A percentile compares a stretch with the other conserved stretches of the same genome.
Conservation (phyloP, 202 grass and related monocot species). For the Hordeum pubiflorum region DNA sequence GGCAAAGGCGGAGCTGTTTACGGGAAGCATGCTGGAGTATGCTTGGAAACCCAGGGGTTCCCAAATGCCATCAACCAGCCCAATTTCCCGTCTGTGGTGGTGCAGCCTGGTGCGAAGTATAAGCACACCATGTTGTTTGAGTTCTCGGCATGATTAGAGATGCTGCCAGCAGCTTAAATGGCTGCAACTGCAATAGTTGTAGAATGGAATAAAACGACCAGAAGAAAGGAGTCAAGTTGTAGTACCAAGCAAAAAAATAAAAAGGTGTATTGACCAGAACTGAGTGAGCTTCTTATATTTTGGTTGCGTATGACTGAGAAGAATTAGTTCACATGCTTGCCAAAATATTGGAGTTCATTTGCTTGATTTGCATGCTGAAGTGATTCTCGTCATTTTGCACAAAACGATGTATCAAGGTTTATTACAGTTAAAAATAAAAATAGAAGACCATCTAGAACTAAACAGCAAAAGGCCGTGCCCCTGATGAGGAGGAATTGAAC, state of each 20-base stretch:
- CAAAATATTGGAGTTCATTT: background rate
- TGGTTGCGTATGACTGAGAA: background rate
- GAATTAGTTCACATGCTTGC: background rate
- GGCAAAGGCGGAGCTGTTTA: conserved; percentile 64
- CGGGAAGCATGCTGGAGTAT: conserved; percentile 53
- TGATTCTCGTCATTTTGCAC: background rate
- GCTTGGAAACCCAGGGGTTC: conserved; percentile 93
- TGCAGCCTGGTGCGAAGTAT: conserved; percentile 70
- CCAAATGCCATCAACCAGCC: conserved; percentile 77
- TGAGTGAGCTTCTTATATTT: background rate
- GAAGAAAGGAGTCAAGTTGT: background rate
- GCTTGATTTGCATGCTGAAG: background rate
- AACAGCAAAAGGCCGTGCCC: background rate
- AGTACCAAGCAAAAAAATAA: background rate
- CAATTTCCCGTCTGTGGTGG: conserved; percentile 58
- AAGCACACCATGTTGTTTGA: conserved; percentile 72
- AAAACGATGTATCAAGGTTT: background rate
- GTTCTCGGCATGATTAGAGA: conserved; percentile 39
- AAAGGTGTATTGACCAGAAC: background rate
- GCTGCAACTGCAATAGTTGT: background rate
- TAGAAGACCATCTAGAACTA: background rate
- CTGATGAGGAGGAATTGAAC: too few relatives aligned
- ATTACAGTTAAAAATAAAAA: background rate
- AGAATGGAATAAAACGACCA: conserved; percentile 28
- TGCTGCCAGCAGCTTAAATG: background rate